Base-by-base conservation (phyloP, 2,329 filamentous ascomycete genomes). In the Fusarium tricinctum region DNA sequence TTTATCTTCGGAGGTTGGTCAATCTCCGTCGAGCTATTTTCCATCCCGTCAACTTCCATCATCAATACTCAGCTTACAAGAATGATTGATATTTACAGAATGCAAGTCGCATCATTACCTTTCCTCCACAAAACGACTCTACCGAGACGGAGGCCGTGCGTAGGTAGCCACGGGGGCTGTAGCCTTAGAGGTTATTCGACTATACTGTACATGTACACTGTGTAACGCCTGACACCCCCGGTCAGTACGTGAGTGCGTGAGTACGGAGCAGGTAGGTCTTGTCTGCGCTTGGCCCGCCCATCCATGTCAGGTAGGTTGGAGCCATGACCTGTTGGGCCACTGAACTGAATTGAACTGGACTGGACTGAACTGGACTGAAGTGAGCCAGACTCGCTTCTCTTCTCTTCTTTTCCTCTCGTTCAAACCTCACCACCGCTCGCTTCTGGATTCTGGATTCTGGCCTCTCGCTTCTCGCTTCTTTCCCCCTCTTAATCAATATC, bases 351-450 rank as follows among this genome's bases (percentile, higher is more conserved):
- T 54, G 43, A 26, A 43, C 38, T 55, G 38, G 28, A 42, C 47
- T 26, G 38, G 35, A 38, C 38, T 55, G 38, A 23, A 42, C 48
- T 26, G 38, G 38, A 38, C 42, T 59, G 33, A 33, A 50, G 55
- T 58, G 35, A 51, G 35, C 35, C 23, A 28, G 45, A 62, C 58
- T 55, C 63, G 63, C 57, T 66, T 63, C 39, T 46, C 30, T 49
- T 52, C 63, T 65, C 55, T 60, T 73, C 56, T 69, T 63, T 60
- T 68, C 64, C 63, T 70, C 64, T 66, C 59, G 52, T 62, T 73
- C 72, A 73, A 70, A 71, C 71, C 64, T 73, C 69, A 72, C 64
- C 69, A 68, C 58, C 58, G 68, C 49, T 38, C 61, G 60, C 60
- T 44, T 54, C 50, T 54, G 35, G 26, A 12, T 28, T 28, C 26